These are phyloP conservation scores for Sphaerulina vaccinii DNA, from an alignment of 2,329 filamentous ascomycete genomes.

Conservation along the genomic window DNA sequence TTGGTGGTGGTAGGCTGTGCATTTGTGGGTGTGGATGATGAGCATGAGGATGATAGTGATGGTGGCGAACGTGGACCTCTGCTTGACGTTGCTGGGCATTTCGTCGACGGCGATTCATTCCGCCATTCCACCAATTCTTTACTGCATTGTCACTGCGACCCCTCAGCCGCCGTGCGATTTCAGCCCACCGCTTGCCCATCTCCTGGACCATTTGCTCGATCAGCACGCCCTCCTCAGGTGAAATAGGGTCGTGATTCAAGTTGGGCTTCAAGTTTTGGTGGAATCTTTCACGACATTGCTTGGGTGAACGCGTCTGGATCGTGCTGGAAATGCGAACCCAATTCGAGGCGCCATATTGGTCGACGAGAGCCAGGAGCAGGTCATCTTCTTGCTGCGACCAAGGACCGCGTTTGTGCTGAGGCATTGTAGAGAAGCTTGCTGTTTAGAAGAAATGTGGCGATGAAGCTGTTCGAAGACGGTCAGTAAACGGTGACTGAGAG, in stretches of 20 bases:
- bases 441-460: background rate
- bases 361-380: conserved; percentile 68
- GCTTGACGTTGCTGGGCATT: conserved; percentile 39
- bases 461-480: conserved; percentile 4
- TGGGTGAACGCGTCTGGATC: conserved; percentile 76
- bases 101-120: conserved; percentile 72
- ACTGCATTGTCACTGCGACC: conserved; percentile 92
- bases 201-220: conserved; percentile 76
- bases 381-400: conserved; percentile 79
- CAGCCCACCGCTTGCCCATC: conserved; percentile 87
- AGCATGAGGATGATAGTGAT: conserved; percentile 27
- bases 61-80: conserved; percentile 36
- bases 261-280: conserved; percentile 91
- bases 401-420: conserved; percentile 69
- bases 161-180: conserved; percentile 78
- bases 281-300: conserved; percentile 92
- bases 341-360: conserved; percentile 72
- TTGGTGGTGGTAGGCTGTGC: conserved; percentile 26
- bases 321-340: conserved; percentile 83
- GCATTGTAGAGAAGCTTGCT: conserved; percentile 35
- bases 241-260: conserved; percentile 74
- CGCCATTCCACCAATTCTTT: conserved; percentile 98
- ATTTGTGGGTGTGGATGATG: conserved; percentile 14
- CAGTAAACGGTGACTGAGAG: conserved; percentile 1
- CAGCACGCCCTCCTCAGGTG: conserved; percentile 68